Evolutionary conservation across 1,139 yeast species (phyloP), one percentile per base, ranked within the genome.

Genomic region (Debaryomyces coudertii): DNA sequence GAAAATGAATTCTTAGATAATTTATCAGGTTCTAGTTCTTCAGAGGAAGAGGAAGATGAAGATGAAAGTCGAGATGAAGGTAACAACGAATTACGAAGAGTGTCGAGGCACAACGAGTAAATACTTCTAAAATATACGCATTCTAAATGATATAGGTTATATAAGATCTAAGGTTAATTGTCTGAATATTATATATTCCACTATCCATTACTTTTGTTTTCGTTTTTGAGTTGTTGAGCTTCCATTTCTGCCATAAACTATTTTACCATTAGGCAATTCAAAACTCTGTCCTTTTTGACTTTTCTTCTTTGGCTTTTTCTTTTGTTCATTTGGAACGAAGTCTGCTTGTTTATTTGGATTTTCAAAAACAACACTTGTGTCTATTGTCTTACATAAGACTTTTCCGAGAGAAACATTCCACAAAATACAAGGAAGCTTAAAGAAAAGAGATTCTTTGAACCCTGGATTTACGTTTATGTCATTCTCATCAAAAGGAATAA

Each of bases 211-310:
- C 29, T 38, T 40, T 46, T 45, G 54, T 43, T 53, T 54, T 47
- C 57, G 57, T 49, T 56, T 58, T 47, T 47, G 51, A 30, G 44
- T 33, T 28, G 54, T 55, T 40, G 53, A 49, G 15, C 65, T 55
- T 7, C 34, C 29, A 18, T 30, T 40, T 56, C 83, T 71, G 8
- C 79, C 71, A 51, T 79, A 79, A 2, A 80, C 72, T 2, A 80
- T 82, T 56, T 81, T 82, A 0, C 87, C 87, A 57, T 82, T 82
- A 12, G 86, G 85, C 48, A 82, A 63, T 42, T 73, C 80, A 25
- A 71, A 61, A 54, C 74, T 79, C 44, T 73, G 72, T 8, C 82
- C 83, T 46, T 62, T 68, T 23, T 63, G 70, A 20, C 57, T 56
- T 47, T 68, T 67, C 56, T 68, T 73, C 53, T 62, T 67, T 24